Evolutionary conservation across 768 basidiomycete genomes (phyloP).

Genomic region (Agaricus blazei): DNA sequence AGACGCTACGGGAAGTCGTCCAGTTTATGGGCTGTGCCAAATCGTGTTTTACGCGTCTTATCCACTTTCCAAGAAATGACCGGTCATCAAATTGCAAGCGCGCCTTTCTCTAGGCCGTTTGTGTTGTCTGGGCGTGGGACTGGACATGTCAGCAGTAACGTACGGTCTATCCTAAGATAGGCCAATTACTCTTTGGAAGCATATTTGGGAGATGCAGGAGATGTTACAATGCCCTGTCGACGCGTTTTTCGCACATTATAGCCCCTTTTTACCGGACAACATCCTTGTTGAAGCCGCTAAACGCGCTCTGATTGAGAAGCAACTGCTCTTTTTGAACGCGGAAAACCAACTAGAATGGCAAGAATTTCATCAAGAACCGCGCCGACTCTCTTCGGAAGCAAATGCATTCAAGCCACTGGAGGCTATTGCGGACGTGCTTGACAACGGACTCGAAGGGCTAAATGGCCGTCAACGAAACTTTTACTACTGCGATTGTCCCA

Average conservation of each 20-base stretch:
- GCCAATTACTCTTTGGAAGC: no score
- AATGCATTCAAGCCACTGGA: not conserved
- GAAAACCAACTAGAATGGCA: not conserved
- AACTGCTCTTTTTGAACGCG: no score
- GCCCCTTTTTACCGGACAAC: not conserved
- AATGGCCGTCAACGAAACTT: not conserved
- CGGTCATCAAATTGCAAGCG: conserved; percentile 53
- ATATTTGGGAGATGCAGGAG: not conserved
- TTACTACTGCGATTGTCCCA: not conserved
- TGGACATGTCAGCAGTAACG: no score
- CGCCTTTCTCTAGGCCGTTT: conserved; percentile 15
- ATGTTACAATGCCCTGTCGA: not conserved
- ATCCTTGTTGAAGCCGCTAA: not conserved
- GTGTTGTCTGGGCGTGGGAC: no score
- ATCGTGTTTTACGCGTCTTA: conserved; percentile 11
- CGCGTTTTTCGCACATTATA: not conserved
- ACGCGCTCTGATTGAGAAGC: no score
- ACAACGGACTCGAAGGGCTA: not conserved
- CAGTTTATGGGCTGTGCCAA: conserved; percentile 1
- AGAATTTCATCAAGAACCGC: not conserved
- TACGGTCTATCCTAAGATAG: no score
- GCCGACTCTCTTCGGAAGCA: no score
- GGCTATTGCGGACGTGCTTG: not conserved
- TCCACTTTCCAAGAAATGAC: conserved; percentile 33
- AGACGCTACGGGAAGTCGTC: no score